phyloP scores from a whole-genome alignment of 495 filamentous ascomycete species.

The Penicillium bialowiezense region DNA sequence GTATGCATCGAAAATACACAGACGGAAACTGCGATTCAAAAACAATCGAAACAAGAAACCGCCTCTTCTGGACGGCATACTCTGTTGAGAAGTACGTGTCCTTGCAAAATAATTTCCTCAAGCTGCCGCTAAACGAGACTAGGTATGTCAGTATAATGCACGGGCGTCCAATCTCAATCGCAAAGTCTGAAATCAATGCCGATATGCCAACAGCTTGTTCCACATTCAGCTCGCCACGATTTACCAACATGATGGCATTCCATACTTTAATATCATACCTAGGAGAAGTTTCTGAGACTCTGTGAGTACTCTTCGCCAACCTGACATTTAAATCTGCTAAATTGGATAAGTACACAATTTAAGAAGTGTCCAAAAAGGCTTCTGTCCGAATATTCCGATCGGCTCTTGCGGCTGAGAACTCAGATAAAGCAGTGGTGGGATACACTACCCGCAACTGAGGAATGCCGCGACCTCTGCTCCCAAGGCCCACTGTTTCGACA shows the following conservation, averaged over 20 bases:
- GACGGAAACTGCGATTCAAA: constrained; percentile 33
- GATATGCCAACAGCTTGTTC: constrained; percentile 37
- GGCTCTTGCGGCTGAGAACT: constrained; percentile 33
- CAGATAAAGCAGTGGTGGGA: constrained; percentile 43
- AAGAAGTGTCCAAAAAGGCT: constrained; percentile 34
- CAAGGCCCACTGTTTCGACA: constrained; percentile 35
- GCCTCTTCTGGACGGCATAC: constrained; percentile 47
- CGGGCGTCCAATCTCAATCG: constrained; percentile 40
- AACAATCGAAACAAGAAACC: constrained; percentile 42
- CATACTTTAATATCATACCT: constrained; percentile 41
- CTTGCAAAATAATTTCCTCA: background rate
- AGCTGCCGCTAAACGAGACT: background rate
- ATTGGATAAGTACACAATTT: constrained; percentile 19
- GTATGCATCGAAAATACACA: constrained; percentile 47
- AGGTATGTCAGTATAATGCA: constrained; percentile 41
- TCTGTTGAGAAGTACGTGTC: constrained; percentile 40
- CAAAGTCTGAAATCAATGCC: constrained; percentile 40
- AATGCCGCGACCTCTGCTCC: constrained; percentile 33
- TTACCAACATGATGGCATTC: constrained; percentile 39
- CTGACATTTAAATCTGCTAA: background rate
- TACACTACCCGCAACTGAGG: constrained; percentile 31
- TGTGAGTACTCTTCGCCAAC: constrained; percentile 23
- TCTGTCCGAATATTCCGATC: constrained; percentile 35
- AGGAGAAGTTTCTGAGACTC: constrained; percentile 37
- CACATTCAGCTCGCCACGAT: constrained; percentile 31